Evolutionary conservation across 179 eudicot genomes (phyloP).

Genomic region (Amaranthus tricolor): DNA sequence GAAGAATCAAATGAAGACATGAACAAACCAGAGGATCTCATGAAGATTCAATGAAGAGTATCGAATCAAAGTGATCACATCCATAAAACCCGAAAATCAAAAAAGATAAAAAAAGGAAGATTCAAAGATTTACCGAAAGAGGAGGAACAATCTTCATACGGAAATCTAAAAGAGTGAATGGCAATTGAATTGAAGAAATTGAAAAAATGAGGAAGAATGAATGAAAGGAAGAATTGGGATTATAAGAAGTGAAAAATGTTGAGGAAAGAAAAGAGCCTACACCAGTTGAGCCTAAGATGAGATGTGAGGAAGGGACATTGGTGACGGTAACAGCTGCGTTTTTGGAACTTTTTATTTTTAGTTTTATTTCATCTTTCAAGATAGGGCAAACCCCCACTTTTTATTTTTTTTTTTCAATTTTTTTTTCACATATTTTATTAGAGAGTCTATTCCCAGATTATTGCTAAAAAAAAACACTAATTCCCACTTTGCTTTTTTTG

Average conservation of each 20-base stretch:
- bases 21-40: slow-evolving; percentile 51
- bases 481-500: too few relatives aligned
- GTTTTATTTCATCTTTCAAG: not conserved
- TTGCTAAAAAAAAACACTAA: too few relatives aligned
- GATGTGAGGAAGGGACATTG: slow-evolving; percentile 4
- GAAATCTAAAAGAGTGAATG: not conserved
- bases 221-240: not conserved
- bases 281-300: slow-evolving; percentile 32
- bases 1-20: slow-evolving; percentile 45
- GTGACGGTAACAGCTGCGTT: slow-evolving; percentile 34
- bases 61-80: slow-evolving; percentile 43
- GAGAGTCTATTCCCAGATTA: too few relatives aligned
- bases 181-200: not conserved
- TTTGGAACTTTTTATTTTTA: not conserved
- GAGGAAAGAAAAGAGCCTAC: slow-evolving; percentile 16
- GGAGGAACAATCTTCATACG: slow-evolving; percentile 7
- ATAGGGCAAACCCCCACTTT: not conserved
- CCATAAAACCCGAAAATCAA: slow-evolving; percentile 25
- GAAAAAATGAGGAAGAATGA: not conserved
- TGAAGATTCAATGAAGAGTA: slow-evolving; percentile 45
- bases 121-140: slow-evolving; percentile 16
- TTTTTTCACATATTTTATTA: too few relatives aligned
- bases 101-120: slow-evolving; percentile 8
- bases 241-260: not conserved
- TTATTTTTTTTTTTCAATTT: not conserved